Conservation (phyloP, 768 basidiomycete species). For the Melanogaster broomeanus region DNA sequence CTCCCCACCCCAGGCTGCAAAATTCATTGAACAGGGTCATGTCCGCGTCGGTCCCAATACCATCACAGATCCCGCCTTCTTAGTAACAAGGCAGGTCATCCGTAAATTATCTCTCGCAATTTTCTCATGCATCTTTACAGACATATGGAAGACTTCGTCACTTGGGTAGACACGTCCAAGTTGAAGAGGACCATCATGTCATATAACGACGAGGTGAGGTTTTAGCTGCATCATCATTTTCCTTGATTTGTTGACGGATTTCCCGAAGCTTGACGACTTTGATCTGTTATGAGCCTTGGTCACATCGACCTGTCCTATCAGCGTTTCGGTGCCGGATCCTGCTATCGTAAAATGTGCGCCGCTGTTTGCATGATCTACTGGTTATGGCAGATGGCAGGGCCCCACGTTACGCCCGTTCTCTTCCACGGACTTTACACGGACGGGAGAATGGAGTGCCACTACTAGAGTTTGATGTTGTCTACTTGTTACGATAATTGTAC, state of each 20-base stretch:
- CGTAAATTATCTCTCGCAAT: not conserved
- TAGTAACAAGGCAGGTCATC: conserved; percentile 75
- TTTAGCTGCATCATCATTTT: conserved; percentile 1
- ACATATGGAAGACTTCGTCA: conserved; percentile 99
- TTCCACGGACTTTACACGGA: not conserved
- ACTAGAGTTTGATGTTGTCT: conserved; percentile 5
- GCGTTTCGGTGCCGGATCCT: not conserved
- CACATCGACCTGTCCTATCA: not conserved
- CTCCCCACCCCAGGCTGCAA: conserved; percentile 70
- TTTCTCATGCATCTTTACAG: conserved; percentile 39
- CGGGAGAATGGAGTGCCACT: not conserved
- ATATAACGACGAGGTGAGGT: conserved; percentile 91
- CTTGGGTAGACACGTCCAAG: conserved; percentile 98
- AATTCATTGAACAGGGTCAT: conserved; percentile 98
- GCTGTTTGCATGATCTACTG: not conserved
- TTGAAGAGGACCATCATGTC: conserved; percentile 93
- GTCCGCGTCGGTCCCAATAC: conserved; percentile 96
- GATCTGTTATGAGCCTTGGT: conserved; percentile 65
- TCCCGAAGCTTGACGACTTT: conserved; percentile 85
- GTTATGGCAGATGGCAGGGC: not conserved
- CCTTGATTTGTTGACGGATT: conserved; percentile 13
- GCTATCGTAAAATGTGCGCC: not conserved
- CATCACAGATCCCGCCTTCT: conserved; percentile 93
- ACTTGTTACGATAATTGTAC: not conserved
- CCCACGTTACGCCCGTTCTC: not conserved